Conservation (phyloP, 2,329 filamentous ascomycete species). For the Aspergillus transmontanensis region DNA sequence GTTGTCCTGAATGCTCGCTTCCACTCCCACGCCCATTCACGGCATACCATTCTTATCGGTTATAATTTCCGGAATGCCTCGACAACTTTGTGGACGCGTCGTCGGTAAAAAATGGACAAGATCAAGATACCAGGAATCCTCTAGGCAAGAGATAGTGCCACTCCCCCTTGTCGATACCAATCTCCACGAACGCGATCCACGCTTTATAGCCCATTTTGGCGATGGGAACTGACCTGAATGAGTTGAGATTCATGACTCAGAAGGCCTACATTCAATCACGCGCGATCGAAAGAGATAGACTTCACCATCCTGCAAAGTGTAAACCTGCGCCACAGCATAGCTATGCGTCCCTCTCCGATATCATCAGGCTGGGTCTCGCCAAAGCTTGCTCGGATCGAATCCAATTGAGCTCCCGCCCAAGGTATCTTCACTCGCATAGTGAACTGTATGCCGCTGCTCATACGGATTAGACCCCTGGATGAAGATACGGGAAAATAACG, state of each 20-base stretch:
- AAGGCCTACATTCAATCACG: background rate
- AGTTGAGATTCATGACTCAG: background rate
- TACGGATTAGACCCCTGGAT: background rate
- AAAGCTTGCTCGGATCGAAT: background rate
- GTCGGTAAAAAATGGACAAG: background rate
- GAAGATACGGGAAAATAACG: background rate
- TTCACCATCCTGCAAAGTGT: background rate
- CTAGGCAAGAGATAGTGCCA: background rate
- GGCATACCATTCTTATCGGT: background rate
- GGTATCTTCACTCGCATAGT: background rate
- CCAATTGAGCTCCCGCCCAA: background rate
- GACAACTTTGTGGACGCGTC: background rate
- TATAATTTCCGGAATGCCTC: background rate
- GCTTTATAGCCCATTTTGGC: background rate
- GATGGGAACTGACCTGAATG: background rate
- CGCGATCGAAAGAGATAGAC: background rate
- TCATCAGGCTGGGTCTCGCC: background rate
- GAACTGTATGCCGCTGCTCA: background rate
- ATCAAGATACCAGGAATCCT: background rate
- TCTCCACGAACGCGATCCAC: background rate
- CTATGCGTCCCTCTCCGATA: background rate
- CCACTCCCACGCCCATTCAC: background rate
- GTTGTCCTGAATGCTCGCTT: background rate
- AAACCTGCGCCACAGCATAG: background rate
- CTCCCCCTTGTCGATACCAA: background rate